Evolutionary conservation across 2,329 filamentous ascomycete species (phyloP).

Genomic region (Seiridium cupressi): DNA sequence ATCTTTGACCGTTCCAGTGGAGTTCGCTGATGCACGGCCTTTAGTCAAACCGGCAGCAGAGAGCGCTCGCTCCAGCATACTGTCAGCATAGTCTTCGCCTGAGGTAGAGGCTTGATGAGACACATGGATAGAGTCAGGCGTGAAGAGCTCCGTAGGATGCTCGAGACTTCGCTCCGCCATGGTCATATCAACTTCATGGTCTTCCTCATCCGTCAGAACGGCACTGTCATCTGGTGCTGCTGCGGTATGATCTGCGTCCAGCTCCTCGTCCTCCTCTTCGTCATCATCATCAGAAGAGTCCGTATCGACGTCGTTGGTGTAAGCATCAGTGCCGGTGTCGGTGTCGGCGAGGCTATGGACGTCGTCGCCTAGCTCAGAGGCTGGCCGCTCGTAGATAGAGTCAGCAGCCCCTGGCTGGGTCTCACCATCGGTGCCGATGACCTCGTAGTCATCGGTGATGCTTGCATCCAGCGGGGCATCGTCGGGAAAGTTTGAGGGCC

Average conservation of each 20-base stretch:
- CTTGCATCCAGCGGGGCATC: conserved; percentile 41
- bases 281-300: conserved; percentile 41
- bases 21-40: background rate
- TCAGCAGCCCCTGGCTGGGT: conserved; percentile 50
- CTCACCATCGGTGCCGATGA: conserved; percentile 54
- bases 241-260: conserved; percentile 14
- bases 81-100: conserved; percentile 8
- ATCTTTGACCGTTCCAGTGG: background rate
- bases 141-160: conserved; percentile 27
- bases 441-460: conserved; percentile 55
- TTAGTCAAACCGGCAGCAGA: background rate
- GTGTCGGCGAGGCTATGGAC: conserved; percentile 43
- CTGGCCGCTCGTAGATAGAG: conserved; percentile 46
- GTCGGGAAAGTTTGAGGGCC: conserved; percentile 37
- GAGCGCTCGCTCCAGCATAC: background rate
- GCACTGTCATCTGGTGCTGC: conserved; percentile 7
- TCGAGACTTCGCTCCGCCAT: conserved; percentile 28
- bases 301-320: conserved; percentile 40
- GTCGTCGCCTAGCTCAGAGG: conserved; percentile 39
- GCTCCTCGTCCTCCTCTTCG: conserved; percentile 24
- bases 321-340: conserved; percentile 44
- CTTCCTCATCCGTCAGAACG: conserved; percentile 12
- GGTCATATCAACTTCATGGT: conserved; percentile 16
- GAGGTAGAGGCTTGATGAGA: conserved; percentile 10
- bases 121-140: conserved; percentile 18